Percentiles rank a stretch among this genome's conserved stretches.
Evolutionary conservation across 768 basidiomycete genomes (phyloP).

Genomic region (Kwoniella botswanensis): DNA sequence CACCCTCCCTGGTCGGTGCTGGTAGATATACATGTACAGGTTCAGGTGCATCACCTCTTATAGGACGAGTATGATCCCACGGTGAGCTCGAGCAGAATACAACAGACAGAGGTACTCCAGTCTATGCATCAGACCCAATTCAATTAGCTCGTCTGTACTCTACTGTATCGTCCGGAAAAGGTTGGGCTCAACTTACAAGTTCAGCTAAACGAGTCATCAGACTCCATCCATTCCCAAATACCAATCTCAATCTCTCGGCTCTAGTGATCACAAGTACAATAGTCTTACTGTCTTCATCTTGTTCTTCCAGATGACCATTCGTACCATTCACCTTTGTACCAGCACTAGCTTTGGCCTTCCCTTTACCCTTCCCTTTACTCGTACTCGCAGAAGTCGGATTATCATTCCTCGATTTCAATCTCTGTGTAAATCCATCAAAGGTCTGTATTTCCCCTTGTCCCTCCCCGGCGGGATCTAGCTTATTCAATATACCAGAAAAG

Average conservation of each 20-base stretch:
- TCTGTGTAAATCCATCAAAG: conserved; percentile 40
- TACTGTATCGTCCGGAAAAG: background rate
- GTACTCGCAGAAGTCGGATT: conserved; percentile 4
- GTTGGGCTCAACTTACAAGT: conserved; percentile 38
- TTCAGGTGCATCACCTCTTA: conserved; percentile 46
- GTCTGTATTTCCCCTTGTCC: conserved; percentile 28
- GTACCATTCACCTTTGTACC: conserved; percentile 18
- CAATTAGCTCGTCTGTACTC: background rate
- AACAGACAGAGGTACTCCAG: conserved; percentile 37
- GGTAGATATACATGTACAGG: conserved; percentile 51
- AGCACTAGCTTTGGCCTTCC: no score
- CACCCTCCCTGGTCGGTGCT: conserved; percentile 39
- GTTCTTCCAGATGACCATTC: conserved; percentile 5
- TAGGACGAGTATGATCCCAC: conserved; percentile 53
- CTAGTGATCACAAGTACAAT: conserved; percentile 38
- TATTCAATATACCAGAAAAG: conserved; percentile 36
- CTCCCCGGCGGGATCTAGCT: conserved; percentile 14
- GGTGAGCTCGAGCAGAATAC: conserved; percentile 45
- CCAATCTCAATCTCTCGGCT: conserved; percentile 38
- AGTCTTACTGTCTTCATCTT: conserved; percentile 7
- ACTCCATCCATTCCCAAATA: conserved; percentile 45
- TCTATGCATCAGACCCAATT: conserved; percentile 18
- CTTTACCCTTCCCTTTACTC: conserved; percentile 30
- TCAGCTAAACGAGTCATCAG: conserved; percentile 49
- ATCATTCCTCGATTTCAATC: conserved; percentile 15